phyloP scores from a whole-genome alignment of 2,329 filamentous ascomycete species.

The Paracamarosporium sp. region DNA sequence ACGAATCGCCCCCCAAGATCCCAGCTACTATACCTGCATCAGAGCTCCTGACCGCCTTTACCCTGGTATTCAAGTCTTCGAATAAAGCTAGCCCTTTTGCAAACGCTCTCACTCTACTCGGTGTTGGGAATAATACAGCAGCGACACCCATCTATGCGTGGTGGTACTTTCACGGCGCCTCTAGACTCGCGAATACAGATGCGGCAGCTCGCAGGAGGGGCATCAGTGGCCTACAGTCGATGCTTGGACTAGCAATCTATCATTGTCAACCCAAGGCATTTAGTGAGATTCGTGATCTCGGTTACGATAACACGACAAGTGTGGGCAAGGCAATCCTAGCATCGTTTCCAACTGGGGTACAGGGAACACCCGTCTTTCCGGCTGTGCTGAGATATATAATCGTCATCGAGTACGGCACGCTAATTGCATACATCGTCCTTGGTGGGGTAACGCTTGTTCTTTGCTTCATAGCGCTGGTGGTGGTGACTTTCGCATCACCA shows the following conservation, averaged over 20 bases:
- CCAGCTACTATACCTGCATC: background rate
- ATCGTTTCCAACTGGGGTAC: background rate
- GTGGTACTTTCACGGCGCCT: background rate
- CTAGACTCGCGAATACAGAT: background rate
- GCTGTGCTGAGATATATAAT: constrained; percentile 4
- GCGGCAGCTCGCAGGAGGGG: background rate
- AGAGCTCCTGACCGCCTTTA: background rate
- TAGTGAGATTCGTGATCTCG: constrained; percentile 6
- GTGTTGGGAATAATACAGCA: background rate
- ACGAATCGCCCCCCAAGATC: background rate
- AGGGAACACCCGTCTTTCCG: background rate
- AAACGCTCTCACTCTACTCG: background rate
- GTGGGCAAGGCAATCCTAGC: constrained; percentile 1
- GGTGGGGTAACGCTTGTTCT: background rate
- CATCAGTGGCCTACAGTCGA: background rate
- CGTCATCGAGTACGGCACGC: background rate
- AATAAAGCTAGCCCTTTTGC: background rate
- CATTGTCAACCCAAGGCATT: constrained; percentile 7
- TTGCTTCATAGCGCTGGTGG: background rate
- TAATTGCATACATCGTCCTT: constrained; percentile 7
- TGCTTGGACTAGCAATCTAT: background rate
- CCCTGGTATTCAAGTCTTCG: background rate
- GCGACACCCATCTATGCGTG: background rate
- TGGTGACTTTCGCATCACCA: background rate
- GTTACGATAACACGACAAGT: constrained; percentile 5